Evolutionary conservation across 2,329 filamentous ascomycete genomes (phyloP), one percentile per base, ranked within the genome.

Genomic region (Leptographium procerum): DNA sequence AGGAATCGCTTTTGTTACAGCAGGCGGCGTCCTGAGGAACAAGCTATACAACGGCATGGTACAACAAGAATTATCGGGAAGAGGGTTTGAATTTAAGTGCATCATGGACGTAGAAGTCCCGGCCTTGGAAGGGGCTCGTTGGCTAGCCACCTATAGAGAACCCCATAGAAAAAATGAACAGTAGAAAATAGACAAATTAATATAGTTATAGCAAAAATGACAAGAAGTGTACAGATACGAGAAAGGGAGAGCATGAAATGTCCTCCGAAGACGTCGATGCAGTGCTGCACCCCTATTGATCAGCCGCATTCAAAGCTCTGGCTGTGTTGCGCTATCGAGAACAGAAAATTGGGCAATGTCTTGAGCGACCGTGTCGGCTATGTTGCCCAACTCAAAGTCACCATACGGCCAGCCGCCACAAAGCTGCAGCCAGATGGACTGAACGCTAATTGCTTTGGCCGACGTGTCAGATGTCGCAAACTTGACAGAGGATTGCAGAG

Each of bases 371-470:
- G 40, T 19, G 19, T 43, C 40, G 2, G 36, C 14, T 5, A 43
- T 43, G 40, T 8, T n/a, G 40, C 16, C 40, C 40, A 43, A 19
- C 19, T 43, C 40, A 22, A 43, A 43, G 19, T 43, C 40, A 3
- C 47, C 57, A 16, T 51, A 51, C 24, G 40, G 52, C 57, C 57
- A 58, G 11, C 57, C 57, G 11, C 45, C 28, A 16, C 26, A 58
- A 16, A 58, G 43, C 33, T 58, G 57, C 52, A 51, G 19, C 57
- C 57, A 58, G 29, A 55, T 47, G 10, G 57, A 54, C 33, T 43
- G 57, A 29, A 58, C 11, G 52, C 34, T 22, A 3, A 58, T 50
- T 29, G 57, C 10, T 45, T 55, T 58, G 16, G 52, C 52, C 24
- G 57, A 55, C 16, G 57, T 43, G 31, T 58, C 57, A 8, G 13